These are phyloP conservation scores for Capniomyces stellatus DNA, from an alignment of 371 early-diverging fungal genomes.

Conservation along the genomic window DNA sequence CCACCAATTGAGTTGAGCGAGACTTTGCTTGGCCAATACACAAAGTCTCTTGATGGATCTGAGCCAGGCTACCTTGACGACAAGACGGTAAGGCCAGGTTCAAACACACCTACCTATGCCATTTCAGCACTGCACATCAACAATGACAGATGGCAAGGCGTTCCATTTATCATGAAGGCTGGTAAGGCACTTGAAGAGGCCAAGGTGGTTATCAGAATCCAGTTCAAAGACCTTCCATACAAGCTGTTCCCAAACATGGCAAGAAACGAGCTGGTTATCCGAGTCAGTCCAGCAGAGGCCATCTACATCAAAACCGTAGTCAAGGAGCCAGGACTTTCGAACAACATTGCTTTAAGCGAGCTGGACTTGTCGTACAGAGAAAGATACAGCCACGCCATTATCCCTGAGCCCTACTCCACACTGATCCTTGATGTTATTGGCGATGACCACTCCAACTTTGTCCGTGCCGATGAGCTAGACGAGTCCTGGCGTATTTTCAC, in stretches of 20 bases:
- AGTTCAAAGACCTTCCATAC: slow-evolving; percentile 76
- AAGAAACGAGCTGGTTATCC: slow-evolving; percentile 90
- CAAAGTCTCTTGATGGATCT: slow-evolving; percentile 42
- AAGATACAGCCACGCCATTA: slow-evolving; percentile 62
- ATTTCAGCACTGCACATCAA: slow-evolving; percentile 66
- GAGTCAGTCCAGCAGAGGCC: slow-evolving; percentile 88
- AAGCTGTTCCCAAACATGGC: slow-evolving; percentile 47
- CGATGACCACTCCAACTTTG: slow-evolving; percentile 92
- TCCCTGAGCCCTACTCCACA: slow-evolving; percentile 94
- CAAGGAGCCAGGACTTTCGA: slow-evolving; percentile 69
- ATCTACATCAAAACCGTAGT: slow-evolving; percentile 94
- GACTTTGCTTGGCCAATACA: slow-evolving; percentile 80
- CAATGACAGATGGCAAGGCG: slow-evolving; percentile 91
- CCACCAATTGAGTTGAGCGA: slow-evolving; percentile 54
- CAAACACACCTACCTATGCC: slow-evolving; percentile 85
- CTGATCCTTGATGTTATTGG: slow-evolving; percentile 77
- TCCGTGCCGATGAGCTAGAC: slow-evolving; percentile 87
- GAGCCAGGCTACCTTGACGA: slow-evolving; percentile 85
- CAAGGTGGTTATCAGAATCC: slow-evolving; percentile 87
- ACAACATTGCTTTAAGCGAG: slow-evolving; percentile 51
- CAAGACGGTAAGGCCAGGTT: slow-evolving; percentile 64
- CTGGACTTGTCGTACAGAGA: slow-evolving; percentile 77
- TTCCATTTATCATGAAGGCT: slow-evolving; percentile 89
- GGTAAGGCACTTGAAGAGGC: slow-evolving; percentile 90
- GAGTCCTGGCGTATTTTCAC: slow-evolving; percentile 96